A percentile compares a stretch with the other conserved stretches of the same genome.
Evolutionary conservation across 306 rosid genomes (phyloP).

Genomic region (Glycine soja): DNA sequence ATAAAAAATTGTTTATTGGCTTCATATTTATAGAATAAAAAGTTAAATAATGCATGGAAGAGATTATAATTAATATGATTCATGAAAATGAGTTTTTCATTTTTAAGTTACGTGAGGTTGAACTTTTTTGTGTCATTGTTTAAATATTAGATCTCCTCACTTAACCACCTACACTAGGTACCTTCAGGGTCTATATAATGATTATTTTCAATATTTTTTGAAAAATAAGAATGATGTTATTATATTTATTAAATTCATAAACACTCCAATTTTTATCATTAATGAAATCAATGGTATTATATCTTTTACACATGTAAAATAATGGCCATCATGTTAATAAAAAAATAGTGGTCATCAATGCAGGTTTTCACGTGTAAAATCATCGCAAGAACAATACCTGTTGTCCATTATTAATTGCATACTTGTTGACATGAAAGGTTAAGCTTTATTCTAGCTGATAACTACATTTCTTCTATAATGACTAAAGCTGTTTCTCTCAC

Average conservation of each 20-base stretch:
- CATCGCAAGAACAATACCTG: not conserved
- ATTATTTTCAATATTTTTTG: not conserved
- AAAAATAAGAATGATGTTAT: not conserved
- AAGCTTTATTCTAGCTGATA: not conserved
- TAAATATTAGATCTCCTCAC: not conserved
- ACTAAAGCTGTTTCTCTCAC: not conserved
- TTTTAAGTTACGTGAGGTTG: not conserved
- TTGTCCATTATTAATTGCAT: not conserved
- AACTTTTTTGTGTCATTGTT: not conserved
- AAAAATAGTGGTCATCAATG: not conserved
- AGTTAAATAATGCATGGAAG: not conserved
- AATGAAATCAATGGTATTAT: not conserved
- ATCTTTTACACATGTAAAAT: not conserved
- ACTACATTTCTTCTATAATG: slow-evolving; percentile 1
- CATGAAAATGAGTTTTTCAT: not conserved
- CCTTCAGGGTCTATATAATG: not conserved
- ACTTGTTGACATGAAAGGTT: not conserved
- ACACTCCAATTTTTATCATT: not conserved
- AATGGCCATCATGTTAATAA: not conserved
- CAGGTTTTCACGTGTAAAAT: slow-evolving; percentile 21
- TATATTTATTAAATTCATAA: not conserved
- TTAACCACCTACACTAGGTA: not conserved
- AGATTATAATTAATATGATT: not conserved
- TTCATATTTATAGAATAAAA: not conserved
- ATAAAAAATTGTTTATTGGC: not conserved